phyloP scores from a whole-genome alignment of 2,329 filamentous ascomycete species.

The Pseudofabraea citricarpa region DNA sequence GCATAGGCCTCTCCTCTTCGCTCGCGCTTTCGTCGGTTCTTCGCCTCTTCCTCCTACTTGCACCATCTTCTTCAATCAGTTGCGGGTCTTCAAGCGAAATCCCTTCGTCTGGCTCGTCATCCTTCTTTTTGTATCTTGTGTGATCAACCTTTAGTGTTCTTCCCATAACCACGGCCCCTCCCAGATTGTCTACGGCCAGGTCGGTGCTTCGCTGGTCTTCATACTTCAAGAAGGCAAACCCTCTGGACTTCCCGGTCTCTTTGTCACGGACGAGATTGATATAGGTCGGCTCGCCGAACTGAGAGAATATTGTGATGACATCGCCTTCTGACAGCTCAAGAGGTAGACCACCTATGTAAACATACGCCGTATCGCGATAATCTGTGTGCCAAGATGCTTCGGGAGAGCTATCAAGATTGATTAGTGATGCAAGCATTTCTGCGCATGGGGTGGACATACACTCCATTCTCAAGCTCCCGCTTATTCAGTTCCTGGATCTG shows the following conservation, averaged over 20 bases:
- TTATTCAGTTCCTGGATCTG: constrained; percentile 91
- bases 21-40: constrained; percentile 33
- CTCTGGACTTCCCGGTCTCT: constrained; percentile 90
- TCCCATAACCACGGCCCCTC: constrained; percentile 78
- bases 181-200: constrained; percentile 91
- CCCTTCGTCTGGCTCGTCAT: constrained; percentile 66
- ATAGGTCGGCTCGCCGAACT: constrained; percentile 92
- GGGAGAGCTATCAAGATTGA: constrained; percentile 53
- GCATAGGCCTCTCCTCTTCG: constrained; percentile 49
- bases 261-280: constrained; percentile 91
- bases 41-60: constrained; percentile 37
- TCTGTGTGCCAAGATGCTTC: constrained; percentile 95
- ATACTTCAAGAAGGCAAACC: constrained; percentile 96
- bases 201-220: constrained; percentile 96
- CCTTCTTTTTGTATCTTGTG: constrained; percentile 81
- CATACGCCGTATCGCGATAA: constrained; percentile 93
- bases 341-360: constrained; percentile 92
- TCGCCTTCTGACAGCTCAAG: constrained; percentile 95
- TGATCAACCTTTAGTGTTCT: constrained; percentile 85
- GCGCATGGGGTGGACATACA: constrained; percentile 45
- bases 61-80: constrained; percentile 30
- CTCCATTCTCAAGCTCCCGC: constrained; percentile 84
- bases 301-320: constrained; percentile 92
- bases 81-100: constrained; percentile 40
- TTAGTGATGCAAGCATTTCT: constrained; percentile 7